Evolutionary conservation across 805 yeast species (phyloP), one percentile per base, ranked within the genome.

Genomic region (Zygoascus biomembranicola): DNA sequence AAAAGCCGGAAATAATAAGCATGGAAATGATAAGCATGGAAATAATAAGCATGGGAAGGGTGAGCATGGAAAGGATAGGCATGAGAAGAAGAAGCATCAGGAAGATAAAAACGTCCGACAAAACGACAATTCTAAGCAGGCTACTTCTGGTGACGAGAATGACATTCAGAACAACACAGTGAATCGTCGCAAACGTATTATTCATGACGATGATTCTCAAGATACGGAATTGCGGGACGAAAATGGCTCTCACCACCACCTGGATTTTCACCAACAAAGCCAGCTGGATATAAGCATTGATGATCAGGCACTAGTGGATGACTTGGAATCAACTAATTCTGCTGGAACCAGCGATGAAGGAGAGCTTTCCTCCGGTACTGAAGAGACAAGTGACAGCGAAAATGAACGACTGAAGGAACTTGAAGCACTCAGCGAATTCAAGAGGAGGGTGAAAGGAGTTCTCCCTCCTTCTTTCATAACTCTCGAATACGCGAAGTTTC

Each of bases 381-480:
- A 35, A 16, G 55, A 50, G 8, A 32, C 39, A 2, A 45, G 52
- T 6, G 37, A 20, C 11, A 54, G 47, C 26, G 47, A 32, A 32
- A 28, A 26, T n/a, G 54, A 52, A 37, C 39, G 41, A 20, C 14
- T 42, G 31, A 42, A 28, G 8, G 35, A 43, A 14, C 28, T 11
- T 8, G 47, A 20, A 16, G 52, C 43, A 13, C 11, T 53, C 10
- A 49, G 43, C 10, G 32, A 13, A 10, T 44, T 52, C 19, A 46
- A 46, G 20, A 55, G 47, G 28, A 28, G 47, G 20, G 54, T 55
- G 14, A 18, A 51, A 39, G 59, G 59, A 14, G 59, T 56, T 5
- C 50, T 56, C 1, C 59, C 59, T 10, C 59, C 59, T 2, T 56
- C 59, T 2, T 56, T 53, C 45, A 51, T 56, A 28, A 56, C 59